Evolutionary conservation across 2,329 filamentous ascomycete species (phyloP).

Genomic region (Pseudofabraea citricarpa): DNA sequence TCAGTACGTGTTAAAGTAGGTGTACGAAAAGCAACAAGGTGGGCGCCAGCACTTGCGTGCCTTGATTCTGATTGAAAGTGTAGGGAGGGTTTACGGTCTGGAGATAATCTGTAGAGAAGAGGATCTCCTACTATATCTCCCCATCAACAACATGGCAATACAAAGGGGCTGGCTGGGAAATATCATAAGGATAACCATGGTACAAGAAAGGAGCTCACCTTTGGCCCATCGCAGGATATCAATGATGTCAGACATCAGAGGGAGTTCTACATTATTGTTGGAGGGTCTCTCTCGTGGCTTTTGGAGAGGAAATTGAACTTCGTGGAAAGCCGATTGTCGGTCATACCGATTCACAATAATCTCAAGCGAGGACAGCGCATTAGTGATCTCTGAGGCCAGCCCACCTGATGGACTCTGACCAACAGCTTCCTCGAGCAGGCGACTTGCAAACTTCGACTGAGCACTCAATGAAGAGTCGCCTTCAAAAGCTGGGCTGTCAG

Average conservation of each 20-base stretch:
- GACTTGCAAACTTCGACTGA: background rate
- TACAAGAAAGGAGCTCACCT: background rate
- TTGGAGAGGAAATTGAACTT: background rate
- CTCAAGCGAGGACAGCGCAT: background rate
- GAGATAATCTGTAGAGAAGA: no score
- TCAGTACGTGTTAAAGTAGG: no score
- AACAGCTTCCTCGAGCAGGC: background rate
- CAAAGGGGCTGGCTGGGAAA: no score
- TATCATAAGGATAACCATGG: background rate
- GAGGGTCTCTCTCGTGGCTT: background rate
- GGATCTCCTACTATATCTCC: no score
- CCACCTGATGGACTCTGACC: background rate
- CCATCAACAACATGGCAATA: no score
- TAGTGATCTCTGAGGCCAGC: background rate
- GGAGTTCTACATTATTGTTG: background rate
- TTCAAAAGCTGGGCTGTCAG: background rate
- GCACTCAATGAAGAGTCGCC: background rate
- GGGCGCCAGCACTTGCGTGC: background rate
- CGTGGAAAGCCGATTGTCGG: background rate
- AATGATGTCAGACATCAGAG: background rate
- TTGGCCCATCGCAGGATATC: background rate
- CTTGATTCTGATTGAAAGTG: no score
- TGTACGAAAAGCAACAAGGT: background rate
- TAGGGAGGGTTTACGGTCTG: no score
- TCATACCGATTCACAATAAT: background rate